Base-by-base conservation (phyloP, 2,329 filamentous ascomycete genomes). In the Fusarium fracticaudum region DNA sequence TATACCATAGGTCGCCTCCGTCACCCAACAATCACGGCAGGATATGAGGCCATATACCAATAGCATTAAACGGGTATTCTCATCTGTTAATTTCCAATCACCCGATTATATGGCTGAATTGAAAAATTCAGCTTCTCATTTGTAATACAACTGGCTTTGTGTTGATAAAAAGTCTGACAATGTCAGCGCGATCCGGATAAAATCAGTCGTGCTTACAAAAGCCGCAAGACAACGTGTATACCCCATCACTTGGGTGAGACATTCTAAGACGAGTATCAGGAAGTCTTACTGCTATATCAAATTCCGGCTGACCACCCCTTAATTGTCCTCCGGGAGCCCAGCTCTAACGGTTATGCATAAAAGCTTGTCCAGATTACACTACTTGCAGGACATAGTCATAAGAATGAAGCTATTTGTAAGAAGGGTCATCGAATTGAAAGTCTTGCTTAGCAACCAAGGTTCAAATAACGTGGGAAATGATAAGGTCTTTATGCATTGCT, bases 11-110 rank as follows among this genome's bases (percentile, higher is more conserved):
- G 12, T 12, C 5, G 13, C 12, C 20, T 22, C 20, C 8, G 2
- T 14, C 1, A 8, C 38, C 20, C 5, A 1, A 40, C 4, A 1
- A 13, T 8, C 11, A 12, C 0, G 0, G 6, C 1, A 5, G 7
- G 7, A 13, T 22, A 5, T 22, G 7, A 18, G 3, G 1, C 7
- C 2, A 13, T 26, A 8, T 45, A 6, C 6, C 8, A 4, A 6
- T 0, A 5, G 18, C 7, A 7, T 18, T 20, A 5, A 13, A 6
- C 1, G 1, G 17, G 13, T 6, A 6, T 18, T 18, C 13, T 18
- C 1, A 12, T 13, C 3, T 14, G 3, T 9, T 14, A 6, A 18
- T 45, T 5, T 38, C 8, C 5, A 29, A 38, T 8, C 6, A n/a
- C 11, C 9, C 20, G 13, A 13, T 11, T 12, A 22, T 12, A 14